Base-by-base conservation (phyloP, 345 rosid species). In the Eucalyptus fibrosa region DNA sequence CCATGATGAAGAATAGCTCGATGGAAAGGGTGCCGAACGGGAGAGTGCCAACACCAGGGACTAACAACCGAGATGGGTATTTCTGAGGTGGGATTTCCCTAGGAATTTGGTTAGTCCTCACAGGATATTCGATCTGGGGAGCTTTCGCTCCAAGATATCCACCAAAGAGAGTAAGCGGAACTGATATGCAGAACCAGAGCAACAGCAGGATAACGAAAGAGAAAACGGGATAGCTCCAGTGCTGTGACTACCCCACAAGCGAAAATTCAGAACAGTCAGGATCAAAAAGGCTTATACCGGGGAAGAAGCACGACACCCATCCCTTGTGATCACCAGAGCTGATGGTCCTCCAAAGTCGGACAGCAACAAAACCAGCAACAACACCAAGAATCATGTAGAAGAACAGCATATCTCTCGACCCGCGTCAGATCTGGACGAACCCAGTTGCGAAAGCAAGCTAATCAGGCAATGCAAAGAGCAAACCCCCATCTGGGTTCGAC, bases 381-480 rank as follows among this genome's bases (percentile, higher is more conserved):
- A 90, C 72, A 50, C 91, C 91, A 1, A 90, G 90, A 88, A 90
- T 83, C 91, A 90, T 90, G 86, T 90, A 90, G 91, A 88, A 89
- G 69, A 91, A 91, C 87, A 91, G 90, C 91, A n/a, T 81, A 72
- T 32, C 50, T 14, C 19, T 40, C 34, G 85, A 89, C 65, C 59
- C 50, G 88, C 47, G 87, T 62, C 95, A 87, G 95, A 95, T 94
- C 97, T 91, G 93, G 91, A 88, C 40, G 65, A 53, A 93, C 90
- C 94, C 92, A 91, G 89, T 92, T 91, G 89, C 87, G 50, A 67
- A 92, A 92, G 92, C 23, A 30, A 85, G 87, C 12, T 21, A 87
- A 87, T 44, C 44, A 90, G 87, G 45, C 13, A 72, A 72, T 37
- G 82, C 45, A 19, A 19, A 50, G 50, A 30, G 67, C 87, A 26